A percentile compares a stretch with the other conserved stretches of the same genome.
Conservation (phyloP, 2,329 filamentous ascomycete species). For the Lachnellula cervina region DNA sequence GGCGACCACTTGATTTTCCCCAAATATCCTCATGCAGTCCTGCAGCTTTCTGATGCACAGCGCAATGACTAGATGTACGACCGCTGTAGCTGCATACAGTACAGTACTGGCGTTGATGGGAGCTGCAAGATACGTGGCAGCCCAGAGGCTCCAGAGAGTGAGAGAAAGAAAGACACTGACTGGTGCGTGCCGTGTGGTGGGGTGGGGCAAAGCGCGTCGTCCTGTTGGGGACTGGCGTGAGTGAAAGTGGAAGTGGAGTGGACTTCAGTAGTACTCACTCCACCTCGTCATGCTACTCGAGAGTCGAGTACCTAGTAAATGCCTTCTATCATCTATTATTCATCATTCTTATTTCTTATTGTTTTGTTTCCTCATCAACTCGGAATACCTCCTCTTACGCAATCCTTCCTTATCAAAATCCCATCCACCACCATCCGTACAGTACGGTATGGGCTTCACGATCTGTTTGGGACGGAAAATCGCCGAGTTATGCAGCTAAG, state of each 20-base stretch:
- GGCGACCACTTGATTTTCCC: conserved; percentile 22
- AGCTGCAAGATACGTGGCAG: conserved; percentile 29
- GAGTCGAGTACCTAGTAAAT: too few species aligned
- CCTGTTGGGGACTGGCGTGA: background rate
- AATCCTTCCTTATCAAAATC: too few species aligned
- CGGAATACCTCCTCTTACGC: too few species aligned
- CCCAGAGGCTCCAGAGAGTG: conserved; percentile 13
- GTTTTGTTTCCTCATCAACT: too few species aligned
- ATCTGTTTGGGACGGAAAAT: conserved; percentile 21
- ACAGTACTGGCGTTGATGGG: conserved; percentile 16
- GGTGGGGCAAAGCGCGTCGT: background rate
- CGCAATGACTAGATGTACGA: conserved; percentile 24
- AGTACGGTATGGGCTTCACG: conserved; percentile 12
- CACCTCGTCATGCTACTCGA: too few species aligned
- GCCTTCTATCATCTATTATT: too few species aligned
- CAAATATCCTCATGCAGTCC: conserved; percentile 18
- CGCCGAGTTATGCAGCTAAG: conserved; percentile 20
- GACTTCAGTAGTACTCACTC: too few species aligned
- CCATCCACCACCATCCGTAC: too few species aligned
- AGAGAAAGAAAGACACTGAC: background rate
- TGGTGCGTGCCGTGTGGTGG: background rate
- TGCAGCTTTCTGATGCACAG: too few species aligned
- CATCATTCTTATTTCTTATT: too few species aligned
- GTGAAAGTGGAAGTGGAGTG: too few species aligned
- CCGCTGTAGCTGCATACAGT: conserved; percentile 26